A percentile compares a stretch with the other conserved stretches of the same genome.
phyloP scores from a whole-genome alignment of 441 rosid species.

The Omphalea diandra region DNA sequence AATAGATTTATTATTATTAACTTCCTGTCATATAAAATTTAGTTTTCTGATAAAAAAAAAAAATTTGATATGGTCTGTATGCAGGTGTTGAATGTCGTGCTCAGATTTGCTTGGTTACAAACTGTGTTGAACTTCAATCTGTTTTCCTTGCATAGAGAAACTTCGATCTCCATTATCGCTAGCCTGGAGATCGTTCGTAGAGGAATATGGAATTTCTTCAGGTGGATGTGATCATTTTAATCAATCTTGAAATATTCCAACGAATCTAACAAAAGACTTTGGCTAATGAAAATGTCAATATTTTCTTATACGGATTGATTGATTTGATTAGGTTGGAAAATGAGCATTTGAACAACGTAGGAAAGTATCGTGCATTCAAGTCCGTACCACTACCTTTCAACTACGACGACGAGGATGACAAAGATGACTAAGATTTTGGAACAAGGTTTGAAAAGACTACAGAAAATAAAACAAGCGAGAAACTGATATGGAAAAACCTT shows the following conservation, averaged over 20 bases:
- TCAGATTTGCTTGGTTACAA: conserved; percentile 75
- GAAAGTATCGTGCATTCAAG: conserved; percentile 61
- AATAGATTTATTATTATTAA: too few species aligned
- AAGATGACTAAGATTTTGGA: conserved; percentile 25
- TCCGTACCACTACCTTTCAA: conserved; percentile 67
- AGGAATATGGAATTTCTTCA: conserved; percentile 89
- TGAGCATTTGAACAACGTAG: conserved; percentile 60
- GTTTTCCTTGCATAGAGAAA: conserved; percentile 31
- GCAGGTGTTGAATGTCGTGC: conserved; percentile 56
- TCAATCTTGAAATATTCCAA: too few species aligned
- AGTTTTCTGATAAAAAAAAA: too few species aligned
- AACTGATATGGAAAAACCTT: too few species aligned
- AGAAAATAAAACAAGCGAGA: too few species aligned
- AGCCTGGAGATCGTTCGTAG: conserved; percentile 72
- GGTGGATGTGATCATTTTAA: too few species aligned
- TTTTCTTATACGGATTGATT: too few species aligned
- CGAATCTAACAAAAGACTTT: too few species aligned
- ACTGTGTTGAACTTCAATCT: conserved; percentile 46
- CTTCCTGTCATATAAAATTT: too few species aligned
- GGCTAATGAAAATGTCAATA: too few species aligned
- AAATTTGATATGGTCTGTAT: too few species aligned
- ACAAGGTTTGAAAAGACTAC: too few species aligned
- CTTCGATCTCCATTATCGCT: conserved; percentile 48
- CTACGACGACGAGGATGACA: conserved; percentile 45
- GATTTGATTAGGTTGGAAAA: conserved; percentile 47